phyloP scores from a whole-genome alignment of 225 moss, liverwort and hornwort genomes.

The Sphagnum tenellum region DNA sequence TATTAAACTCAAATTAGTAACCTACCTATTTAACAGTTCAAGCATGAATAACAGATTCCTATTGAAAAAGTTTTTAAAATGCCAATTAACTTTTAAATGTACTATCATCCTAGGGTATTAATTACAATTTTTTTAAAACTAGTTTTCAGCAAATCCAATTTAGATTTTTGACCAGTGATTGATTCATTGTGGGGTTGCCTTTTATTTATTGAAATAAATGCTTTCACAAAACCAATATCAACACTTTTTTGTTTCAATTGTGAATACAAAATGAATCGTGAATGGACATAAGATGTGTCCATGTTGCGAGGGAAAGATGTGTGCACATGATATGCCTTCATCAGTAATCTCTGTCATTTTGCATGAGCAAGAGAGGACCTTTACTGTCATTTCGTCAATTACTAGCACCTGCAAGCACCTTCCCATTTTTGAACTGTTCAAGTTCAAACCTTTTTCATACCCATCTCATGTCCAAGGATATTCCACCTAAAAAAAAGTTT shows the following conservation, averaged over 20 bases:
- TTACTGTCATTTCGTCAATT: slow-evolving; percentile 84
- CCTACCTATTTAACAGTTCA: not conserved
- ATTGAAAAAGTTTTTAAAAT: not conserved
- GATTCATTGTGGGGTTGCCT: not conserved
- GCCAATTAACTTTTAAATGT: not conserved
- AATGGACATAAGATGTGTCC: not conserved
- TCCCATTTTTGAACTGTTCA: too few species aligned
- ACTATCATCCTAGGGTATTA: not conserved
- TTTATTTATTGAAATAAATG: not conserved
- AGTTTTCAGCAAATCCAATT: not conserved
- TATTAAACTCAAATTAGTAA: not conserved
- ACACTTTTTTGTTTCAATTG: not conserved
- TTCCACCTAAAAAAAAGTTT: not conserved
- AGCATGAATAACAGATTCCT: not conserved
- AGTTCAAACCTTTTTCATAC: too few species aligned
- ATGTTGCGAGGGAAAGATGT: not conserved
- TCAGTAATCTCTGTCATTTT: slow-evolving; percentile 96
- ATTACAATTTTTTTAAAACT: too few species aligned
- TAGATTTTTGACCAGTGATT: not conserved
- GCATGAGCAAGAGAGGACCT: slow-evolving; percentile 94
- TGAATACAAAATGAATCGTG: slow-evolving; percentile 1
- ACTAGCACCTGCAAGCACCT: slow-evolving; percentile 69
- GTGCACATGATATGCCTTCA: slow-evolving; percentile 85
- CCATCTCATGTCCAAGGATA: not conserved
- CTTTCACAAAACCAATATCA: not conserved